A percentile compares a stretch with the other conserved stretches of the same genome.
phyloP scores from a whole-genome alignment of 805 yeast species.

The Tetrapisispora fleetii region DNA sequence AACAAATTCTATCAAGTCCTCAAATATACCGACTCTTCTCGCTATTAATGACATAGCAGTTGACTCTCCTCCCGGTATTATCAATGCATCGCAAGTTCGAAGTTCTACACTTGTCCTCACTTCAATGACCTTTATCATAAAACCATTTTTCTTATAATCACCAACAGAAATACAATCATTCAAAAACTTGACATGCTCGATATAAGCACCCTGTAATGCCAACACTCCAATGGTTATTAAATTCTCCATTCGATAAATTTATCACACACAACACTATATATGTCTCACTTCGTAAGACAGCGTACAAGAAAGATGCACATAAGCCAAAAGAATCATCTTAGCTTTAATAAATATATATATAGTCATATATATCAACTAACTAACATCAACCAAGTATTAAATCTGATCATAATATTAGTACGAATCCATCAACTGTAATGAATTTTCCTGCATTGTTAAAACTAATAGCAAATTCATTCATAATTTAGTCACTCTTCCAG shows the following conservation, averaged over 20 bases:
- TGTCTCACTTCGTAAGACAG: no score
- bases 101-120: slow-evolving; percentile 48
- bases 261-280: not conserved
- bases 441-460: no score
- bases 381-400: no score
- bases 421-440: no score
- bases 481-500: no score
- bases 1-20: slow-evolving; percentile 44
- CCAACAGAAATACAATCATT: slow-evolving; percentile 26
- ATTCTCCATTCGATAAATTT: not conserved
- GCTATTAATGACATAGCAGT: slow-evolving; percentile 64
- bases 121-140: slow-evolving; percentile 28
- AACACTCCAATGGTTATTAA: slow-evolving; percentile 48
- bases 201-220: slow-evolving; percentile 72
- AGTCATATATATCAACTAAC: no score
- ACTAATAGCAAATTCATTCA: no score
- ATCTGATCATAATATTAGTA: no score
- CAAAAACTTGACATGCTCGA: slow-evolving; percentile 52
- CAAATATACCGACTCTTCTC: slow-evolving; percentile 48
- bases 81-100: slow-evolving; percentile 42
- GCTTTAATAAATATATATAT: no score
- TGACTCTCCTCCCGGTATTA: slow-evolving; percentile 65
- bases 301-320: no score
- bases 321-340: no score
- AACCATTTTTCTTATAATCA: slow-evolving; percentile 19